Conservation (phyloP, 108 stramenopile genomes). For the Parietichytrium sp. region DNA sequence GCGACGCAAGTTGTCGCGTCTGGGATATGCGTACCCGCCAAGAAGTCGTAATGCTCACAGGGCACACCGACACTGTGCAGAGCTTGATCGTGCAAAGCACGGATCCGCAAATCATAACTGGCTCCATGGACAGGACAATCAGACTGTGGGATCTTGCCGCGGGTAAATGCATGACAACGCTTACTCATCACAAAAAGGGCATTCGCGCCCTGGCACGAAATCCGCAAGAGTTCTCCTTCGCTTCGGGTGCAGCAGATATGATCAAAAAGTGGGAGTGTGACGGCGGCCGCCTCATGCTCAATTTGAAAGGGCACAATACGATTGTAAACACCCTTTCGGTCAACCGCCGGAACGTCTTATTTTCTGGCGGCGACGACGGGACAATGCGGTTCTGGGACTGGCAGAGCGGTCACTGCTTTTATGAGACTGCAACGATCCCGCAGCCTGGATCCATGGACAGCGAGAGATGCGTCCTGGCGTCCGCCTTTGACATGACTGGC, state of each 20-base stretch:
- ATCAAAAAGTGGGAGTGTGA: slow-evolving; percentile 92
- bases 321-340: slow-evolving; percentile 90
- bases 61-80: slow-evolving; percentile 91
- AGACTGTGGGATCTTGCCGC: slow-evolving; percentile 98
- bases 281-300: slow-evolving; percentile 87
- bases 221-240: slow-evolving; percentile 82
- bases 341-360: slow-evolving; percentile 91
- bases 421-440: slow-evolving; percentile 75
- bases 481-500: slow-evolving; percentile 91
- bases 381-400: slow-evolving; percentile 96
- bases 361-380: slow-evolving; percentile 95
- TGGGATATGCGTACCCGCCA: slow-evolving; percentile 98
- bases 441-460: slow-evolving; percentile 97
- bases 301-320: slow-evolving; percentile 84
- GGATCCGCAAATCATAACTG: slow-evolving; percentile 93
- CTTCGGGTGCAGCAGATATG: slow-evolving; percentile 88
- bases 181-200: slow-evolving; percentile 98
- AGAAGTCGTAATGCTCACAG: slow-evolving; percentile 81
- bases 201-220: slow-evolving; percentile 75
- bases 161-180: slow-evolving; percentile 89
- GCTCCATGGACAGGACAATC: slow-evolving; percentile 91
- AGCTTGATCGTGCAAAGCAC: slow-evolving; percentile 80
- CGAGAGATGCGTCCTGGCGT: slow-evolving; percentile 90
- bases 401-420: slow-evolving; percentile 89
- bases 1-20: slow-evolving; percentile 92